Base-by-base conservation (phyloP, 2,329 filamentous ascomycete species). In the Chrysoporthe austroafricana region DNA sequence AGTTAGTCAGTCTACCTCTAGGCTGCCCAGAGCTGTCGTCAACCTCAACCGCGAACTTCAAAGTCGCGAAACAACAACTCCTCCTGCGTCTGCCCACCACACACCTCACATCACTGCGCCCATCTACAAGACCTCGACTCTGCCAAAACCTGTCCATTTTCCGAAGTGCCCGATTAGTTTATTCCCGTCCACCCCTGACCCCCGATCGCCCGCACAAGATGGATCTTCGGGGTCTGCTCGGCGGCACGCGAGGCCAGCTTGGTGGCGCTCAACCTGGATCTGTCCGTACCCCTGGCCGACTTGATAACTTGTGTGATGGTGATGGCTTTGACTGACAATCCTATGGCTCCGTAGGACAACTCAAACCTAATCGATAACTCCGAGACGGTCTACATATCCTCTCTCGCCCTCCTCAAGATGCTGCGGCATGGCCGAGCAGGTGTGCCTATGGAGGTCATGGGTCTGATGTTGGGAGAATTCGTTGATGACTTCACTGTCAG, bases 381-480 rank as follows among this genome's bases (percentile, higher is more conserved):
- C 75, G 96, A 99, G 84, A 99, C 96, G 44, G 96, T 99, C 74
- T 97, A 99, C 84, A 99, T 99, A 76, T 99, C 96, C 63, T 99
- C 96, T 61, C 89, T 99, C 70, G 96, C 96, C 63, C 87, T 99
- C 64, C 86, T 99, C 75, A 99, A 99, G 87, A 99, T 99, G 96
- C 86, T 99, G 80, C 91, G 96, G 79, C 96, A 99, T 81, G 96
- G 96, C 72, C 91, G 96, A 73, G 96, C 96, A 52, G 96, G 96
- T 84, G 96, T 99, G 72, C 96, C 96, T 26, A 99, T 99, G 96
- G 96, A 99, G 85, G 96, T 99, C 79, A 99, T 99, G 96, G 96
- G 96, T 71, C 85, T 99, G 78, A 99, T 99, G 96, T 83, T 98
- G 76, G 96, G 96, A 79, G 96, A 98, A 80, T 98, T 99, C 74